These are phyloP conservation scores for Adenanthera pavonina DNA, from an alignment of 306 rosid species.

Conservation along the genomic window DNA sequence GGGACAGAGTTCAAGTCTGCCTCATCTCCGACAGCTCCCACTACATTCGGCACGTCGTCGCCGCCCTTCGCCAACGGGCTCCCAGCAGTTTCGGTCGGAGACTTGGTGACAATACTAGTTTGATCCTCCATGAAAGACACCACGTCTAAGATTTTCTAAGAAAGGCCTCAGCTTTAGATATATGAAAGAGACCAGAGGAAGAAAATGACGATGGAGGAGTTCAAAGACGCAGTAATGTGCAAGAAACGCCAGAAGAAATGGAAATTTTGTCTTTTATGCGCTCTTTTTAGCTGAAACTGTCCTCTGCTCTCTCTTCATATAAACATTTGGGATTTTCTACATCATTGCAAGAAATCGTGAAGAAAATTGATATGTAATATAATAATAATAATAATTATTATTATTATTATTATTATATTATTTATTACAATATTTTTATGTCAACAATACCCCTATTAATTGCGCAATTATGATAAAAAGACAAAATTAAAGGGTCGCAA, in stretches of 20 bases:
- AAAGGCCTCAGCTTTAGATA: background rate
- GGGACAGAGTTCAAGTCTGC: background rate
- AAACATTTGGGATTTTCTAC: slow-evolving; percentile 3
- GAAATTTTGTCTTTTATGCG: background rate
- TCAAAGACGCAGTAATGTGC: background rate
- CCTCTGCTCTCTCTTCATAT: background rate
- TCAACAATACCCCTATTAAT: background rate
- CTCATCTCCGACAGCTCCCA: background rate
- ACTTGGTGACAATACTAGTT: background rate
- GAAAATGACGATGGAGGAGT: slow-evolving; percentile 2
- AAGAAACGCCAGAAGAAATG: slow-evolving; percentile 28
- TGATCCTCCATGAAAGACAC: slow-evolving; percentile 8
- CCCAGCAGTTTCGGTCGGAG: background rate
- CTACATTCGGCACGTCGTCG: background rate
- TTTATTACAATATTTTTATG: background rate
- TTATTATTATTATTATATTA: background rate
- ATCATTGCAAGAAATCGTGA: background rate
- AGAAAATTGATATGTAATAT: background rate
- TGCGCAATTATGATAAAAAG: background rate
- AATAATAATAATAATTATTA: too few species aligned
- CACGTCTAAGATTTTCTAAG: background rate
- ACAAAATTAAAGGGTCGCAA: background rate
- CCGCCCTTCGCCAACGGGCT: background rate
- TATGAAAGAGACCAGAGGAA: background rate
- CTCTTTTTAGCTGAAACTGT: slow-evolving; percentile 3